Base-by-base conservation (phyloP, 805 yeast species). In the Candida nemodendra region DNA sequence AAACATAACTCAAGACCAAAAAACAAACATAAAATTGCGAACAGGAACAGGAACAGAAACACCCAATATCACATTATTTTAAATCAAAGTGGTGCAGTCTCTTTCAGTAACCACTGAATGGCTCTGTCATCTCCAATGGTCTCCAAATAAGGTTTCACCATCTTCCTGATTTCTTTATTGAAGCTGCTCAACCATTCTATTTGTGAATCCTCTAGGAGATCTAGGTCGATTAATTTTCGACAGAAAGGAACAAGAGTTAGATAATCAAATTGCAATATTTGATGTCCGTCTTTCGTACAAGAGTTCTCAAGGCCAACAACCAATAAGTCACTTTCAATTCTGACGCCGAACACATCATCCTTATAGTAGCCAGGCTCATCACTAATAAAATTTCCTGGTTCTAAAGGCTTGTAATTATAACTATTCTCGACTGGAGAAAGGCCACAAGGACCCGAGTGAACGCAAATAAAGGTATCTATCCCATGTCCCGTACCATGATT, bases 401-500 rank as follows among this genome's bases (percentile, higher is more conserved):
- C 62, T 32, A 75, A 59, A 5, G 88, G 79, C 30, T 72, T 52
- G 71, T 69, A 56, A 60, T 67, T 57, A 45, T 60, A 61, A 11
- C 51, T 47, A 2, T 64, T 56, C 29, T 50, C 38, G 4, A 38
- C 26, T 9, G 63, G 61, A 41, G 84, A 86, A 42, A 93, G 79
- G 12, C 90, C 95, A 38, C 91, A 74, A 1, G 98, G 98, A 0
- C 95, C 93, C 56, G 95, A 96, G 59, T 93, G 99, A 13, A 93
- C 98, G 59, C 84, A 83, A 31, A 95, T 77, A 57, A 74, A 91
- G 15, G 90, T 74, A 2, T 96, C 98, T n/a, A 93, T 84, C 4
- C 99, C 99, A 62, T 93, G 99, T 2, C 98, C 96, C 0, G 98
- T 88, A 8, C 99, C 98, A 62, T 93, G 99, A 46, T 81, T 77